These are phyloP conservation scores for Ganoderma multipileum DNA, from an alignment of 1,284 basidiomycete species.

Conservation along the genomic window DNA sequence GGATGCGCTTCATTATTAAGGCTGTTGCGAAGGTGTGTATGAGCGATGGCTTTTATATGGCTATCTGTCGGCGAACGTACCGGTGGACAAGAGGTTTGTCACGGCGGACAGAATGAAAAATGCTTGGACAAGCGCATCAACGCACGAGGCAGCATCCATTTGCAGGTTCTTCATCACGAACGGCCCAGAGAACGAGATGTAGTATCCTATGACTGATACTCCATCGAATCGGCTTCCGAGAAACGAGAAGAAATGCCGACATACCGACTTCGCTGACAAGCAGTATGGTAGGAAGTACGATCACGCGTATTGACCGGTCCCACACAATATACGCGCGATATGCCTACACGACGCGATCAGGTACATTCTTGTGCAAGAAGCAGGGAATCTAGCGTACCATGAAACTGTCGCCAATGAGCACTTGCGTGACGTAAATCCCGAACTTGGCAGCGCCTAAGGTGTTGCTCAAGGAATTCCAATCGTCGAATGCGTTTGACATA, in stretches of 20 bases:
- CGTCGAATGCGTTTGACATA: conserved; percentile 5
- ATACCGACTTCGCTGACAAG: conserved; percentile 2
- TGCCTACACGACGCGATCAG: not conserved
- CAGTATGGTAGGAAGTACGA: conserved; percentile 11
- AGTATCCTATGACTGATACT: not conserved
- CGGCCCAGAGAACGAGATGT: conserved; percentile 2
- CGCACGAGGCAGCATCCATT: not conserved
- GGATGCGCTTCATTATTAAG: conserved; percentile 17
- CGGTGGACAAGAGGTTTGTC: conserved; percentile 24
- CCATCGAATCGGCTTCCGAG: not conserved
- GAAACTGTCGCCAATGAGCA: conserved; percentile 22
- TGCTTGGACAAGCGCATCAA: conserved; percentile 3
- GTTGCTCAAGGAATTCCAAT: conserved; percentile 10
- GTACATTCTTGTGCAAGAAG: no score
- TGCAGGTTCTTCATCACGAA: not conserved
- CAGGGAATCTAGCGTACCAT: conserved; percentile 6
- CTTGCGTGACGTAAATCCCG: conserved; percentile 18
- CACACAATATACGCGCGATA: conserved; percentile 24
- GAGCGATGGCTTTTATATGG: no score
- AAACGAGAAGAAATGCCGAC: not conserved
- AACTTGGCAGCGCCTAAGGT: conserved; percentile 14
- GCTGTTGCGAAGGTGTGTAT: not conserved
- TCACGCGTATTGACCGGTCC: conserved; percentile 4
- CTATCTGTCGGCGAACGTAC: conserved; percentile 8
- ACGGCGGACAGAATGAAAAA: conserved; percentile 23